phyloP scores from a whole-genome alignment of 1,284 basidiomycete genomes.

The Xerocomus minutiporus region DNA sequence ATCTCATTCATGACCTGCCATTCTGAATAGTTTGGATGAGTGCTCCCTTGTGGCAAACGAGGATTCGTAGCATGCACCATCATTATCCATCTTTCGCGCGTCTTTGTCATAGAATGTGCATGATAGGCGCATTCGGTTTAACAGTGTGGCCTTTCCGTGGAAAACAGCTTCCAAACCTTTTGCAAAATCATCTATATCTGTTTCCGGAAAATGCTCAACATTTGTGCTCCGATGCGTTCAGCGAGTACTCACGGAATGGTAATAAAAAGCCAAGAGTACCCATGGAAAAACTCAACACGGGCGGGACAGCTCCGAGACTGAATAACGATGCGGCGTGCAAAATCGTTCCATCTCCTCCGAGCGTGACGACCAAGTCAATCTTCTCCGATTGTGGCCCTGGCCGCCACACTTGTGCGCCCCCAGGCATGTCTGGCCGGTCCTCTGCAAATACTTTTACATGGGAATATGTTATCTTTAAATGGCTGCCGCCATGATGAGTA shows the following conservation, averaged over 20 bases:
- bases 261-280: constrained; percentile 92
- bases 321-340: constrained; percentile 93
- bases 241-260: constrained; percentile 75
- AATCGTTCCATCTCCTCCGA: constrained; percentile 95
- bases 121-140: constrained; percentile 83
- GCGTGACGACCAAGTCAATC: constrained; percentile 85
- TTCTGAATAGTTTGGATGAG: constrained; percentile 42
- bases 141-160: constrained; percentile 69
- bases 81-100: constrained; percentile 52
- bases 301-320: constrained; percentile 83
- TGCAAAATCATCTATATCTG: constrained; percentile 79
- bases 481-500: constrained; percentile 38
- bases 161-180: constrained; percentile 77
- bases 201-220: constrained; percentile 8
- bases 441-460: constrained; percentile 75
- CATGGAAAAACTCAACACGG: constrained; percentile 94
- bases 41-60: neutral
- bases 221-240: neutral
- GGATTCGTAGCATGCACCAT: constrained; percentile 42
- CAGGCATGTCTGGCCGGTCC: constrained; percentile 61
- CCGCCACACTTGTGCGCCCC: constrained; percentile 60
- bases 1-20: constrained; percentile 99
- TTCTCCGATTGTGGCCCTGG: constrained; percentile 48
- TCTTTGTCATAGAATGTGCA: constrained; percentile 70
- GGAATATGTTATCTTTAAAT: constrained; percentile 62